Percentiles rank a stretch among this genome's conserved stretches.
phyloP scores from a whole-genome alignment of 805 yeast genomes.

The Barnettozyma californica region DNA sequence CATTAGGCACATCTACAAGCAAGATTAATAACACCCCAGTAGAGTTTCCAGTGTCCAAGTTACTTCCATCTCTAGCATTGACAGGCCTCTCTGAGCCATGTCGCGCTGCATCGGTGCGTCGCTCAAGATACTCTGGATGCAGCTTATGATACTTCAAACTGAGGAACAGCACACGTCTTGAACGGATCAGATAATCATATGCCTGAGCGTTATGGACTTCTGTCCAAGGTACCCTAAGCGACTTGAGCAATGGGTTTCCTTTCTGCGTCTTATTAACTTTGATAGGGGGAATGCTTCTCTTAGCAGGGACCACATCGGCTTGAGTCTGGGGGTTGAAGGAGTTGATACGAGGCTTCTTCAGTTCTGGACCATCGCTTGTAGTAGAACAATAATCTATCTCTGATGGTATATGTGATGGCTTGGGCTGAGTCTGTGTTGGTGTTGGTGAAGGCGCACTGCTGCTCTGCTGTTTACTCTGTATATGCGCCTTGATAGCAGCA shows the following conservation, averaged over 20 bases:
- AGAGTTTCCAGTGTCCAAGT: slow-evolving; percentile 1
- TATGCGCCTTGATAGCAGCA: slow-evolving; percentile 1
- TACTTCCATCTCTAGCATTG: slow-evolving; percentile 1
- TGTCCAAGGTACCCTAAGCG: slow-evolving; percentile 52
- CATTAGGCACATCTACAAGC: slow-evolving; percentile 62
- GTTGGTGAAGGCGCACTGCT: not conserved
- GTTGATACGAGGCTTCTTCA: slow-evolving; percentile 17
- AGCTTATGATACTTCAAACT: slow-evolving; percentile 70
- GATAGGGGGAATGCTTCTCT: slow-evolving; percentile 28
- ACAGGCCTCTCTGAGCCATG: slow-evolving; percentile 1
- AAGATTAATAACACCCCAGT: slow-evolving; percentile 49
- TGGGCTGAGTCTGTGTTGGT: not conserved
- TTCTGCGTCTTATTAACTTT: slow-evolving; percentile 62
- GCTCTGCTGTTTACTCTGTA: not conserved
- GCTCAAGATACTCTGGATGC: slow-evolving; percentile 63
- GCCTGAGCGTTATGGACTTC: slow-evolving; percentile 39
- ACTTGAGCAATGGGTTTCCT: slow-evolving; percentile 63
- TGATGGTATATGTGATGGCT: not conserved
- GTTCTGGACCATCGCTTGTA: not conserved
- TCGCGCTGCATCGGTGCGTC: slow-evolving; percentile 2
- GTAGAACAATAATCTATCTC: not conserved
- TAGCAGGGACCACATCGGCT: slow-evolving; percentile 6
- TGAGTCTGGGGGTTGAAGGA: slow-evolving; percentile 17
- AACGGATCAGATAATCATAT: slow-evolving; percentile 65
- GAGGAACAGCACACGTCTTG: slow-evolving; percentile 50